Base-by-base conservation (phyloP, 192 early-diverging fungal species). In the Mortierella antarctica region DNA sequence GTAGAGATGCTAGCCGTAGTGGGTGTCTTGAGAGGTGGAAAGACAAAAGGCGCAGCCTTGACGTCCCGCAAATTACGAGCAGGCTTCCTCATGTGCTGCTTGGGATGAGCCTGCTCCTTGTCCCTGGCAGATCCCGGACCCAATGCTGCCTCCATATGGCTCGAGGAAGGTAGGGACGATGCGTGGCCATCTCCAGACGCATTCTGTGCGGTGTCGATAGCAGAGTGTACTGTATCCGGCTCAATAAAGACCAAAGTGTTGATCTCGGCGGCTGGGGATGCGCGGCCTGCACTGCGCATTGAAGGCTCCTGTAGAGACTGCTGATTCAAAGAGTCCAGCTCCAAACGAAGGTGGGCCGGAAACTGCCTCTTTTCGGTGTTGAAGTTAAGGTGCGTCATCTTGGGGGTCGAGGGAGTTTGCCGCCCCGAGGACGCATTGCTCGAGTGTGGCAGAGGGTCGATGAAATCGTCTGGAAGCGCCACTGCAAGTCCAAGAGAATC, bases 181-280 rank as follows among this genome's bases (percentile, higher is more conserved):
- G 77, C 77, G 13, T 51, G 55, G 39, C 52, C 21, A 0, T 20
- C 57, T 2, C 50, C 42, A 13, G 52, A 41, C 4, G 49, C 10
- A 14, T 14, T 80, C 18, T 60, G 72, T 42, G 46, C 60, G 1
- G 58, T 7, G 14, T 80, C 77, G 41, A 46, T 18, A 46, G 51
- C 31, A 4, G 23, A 14, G 6, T 65, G 58, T 12, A 70, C 57
- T 23, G 39, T 20, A 46, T 72, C 77, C 23, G 77, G 77, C 42
- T 80, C 77, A 41, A 80, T 80, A 68, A 80, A 80, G 10, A 80
- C 77, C 31, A 80, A 49, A 0, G 70, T 80, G 42, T 80, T 80
- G 60, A 80, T 80, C 17, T 71, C 50, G 18, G 57, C 65, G 57
- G 44, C 58, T 17, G 77, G 77, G 6, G 77, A 80, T 57, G 57